A percentile compares a stretch with the other conserved stretches of the same genome.
These are phyloP conservation scores for Krasilnikovozyma curviuscula DNA, from an alignment of 768 basidiomycete genomes.

Conservation along the genomic window DNA sequence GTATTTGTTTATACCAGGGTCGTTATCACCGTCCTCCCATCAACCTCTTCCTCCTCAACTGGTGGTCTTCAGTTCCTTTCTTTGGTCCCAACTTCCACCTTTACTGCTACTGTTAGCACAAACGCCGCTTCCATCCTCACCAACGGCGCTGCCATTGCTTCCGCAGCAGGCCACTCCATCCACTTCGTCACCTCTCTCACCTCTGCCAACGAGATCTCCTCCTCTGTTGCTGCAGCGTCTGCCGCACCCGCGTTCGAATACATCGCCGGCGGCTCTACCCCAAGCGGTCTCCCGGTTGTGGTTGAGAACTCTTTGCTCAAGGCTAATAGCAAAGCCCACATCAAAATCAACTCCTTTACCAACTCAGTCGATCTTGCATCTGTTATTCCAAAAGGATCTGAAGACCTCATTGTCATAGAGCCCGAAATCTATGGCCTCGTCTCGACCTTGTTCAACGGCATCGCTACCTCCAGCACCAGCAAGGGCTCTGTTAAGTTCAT, in stretches of 20 bases:
- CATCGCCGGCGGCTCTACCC: too few relatives aligned
- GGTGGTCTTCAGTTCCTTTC: not conserved
- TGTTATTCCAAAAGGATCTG: slow-evolving; percentile 13
- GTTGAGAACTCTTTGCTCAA: slow-evolving; percentile 16
- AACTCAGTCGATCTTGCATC: slow-evolving; percentile 15
- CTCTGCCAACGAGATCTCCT: slow-evolving; percentile 9
- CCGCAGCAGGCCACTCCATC: slow-evolving; percentile 18
- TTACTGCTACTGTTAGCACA: not conserved
- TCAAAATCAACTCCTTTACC: slow-evolving; percentile 3
- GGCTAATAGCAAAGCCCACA: slow-evolving; percentile 9
- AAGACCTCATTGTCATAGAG: slow-evolving; percentile 17
- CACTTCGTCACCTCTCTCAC: slow-evolving; percentile 16
- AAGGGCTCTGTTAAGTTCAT: not conserved
- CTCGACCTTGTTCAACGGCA: slow-evolving; percentile 16
- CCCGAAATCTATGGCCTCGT: slow-evolving; percentile 20
- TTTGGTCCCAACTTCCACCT: slow-evolving; percentile 1
- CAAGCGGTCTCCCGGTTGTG: slow-evolving; percentile 6
- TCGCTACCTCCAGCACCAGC: slow-evolving; percentile 3
- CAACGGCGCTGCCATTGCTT: slow-evolving; percentile 16
- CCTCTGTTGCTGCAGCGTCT: slow-evolving; percentile 7
- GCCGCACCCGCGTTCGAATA: slow-evolving; percentile 5
- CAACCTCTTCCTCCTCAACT: slow-evolving; percentile 5
- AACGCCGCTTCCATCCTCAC: slow-evolving; percentile 13
- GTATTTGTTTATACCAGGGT: too few relatives aligned
- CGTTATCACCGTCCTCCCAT: slow-evolving; percentile 32